These are phyloP conservation scores for Penicillium mononematosum DNA, from an alignment of 495 filamentous ascomycete genomes.

Conservation along the genomic window DNA sequence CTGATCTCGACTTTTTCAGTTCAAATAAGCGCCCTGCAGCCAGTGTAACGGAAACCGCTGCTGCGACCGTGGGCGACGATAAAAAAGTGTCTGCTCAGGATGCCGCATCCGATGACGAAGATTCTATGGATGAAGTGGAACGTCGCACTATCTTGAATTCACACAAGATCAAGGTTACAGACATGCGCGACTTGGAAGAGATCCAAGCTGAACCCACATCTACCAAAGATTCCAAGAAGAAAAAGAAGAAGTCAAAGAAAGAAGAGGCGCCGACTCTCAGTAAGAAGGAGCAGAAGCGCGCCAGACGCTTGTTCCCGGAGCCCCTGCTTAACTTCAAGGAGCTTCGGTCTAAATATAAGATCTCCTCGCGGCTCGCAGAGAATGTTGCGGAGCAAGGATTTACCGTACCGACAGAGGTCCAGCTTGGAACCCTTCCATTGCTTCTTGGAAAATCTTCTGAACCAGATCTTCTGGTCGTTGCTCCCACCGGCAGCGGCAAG, in stretches of 20 bases:
- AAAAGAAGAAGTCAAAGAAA: constrained; percentile 51
- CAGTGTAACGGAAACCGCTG: constrained; percentile 18
- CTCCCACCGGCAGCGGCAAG: constrained; percentile 97
- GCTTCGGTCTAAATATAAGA: constrained; percentile 63
- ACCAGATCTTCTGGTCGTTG: constrained; percentile 79
- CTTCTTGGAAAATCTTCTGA: constrained; percentile 54
- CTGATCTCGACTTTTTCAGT: constrained; percentile 43
- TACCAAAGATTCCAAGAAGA: constrained; percentile 51
- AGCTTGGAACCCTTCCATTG: constrained; percentile 80
- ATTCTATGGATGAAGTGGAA: constrained; percentile 58
- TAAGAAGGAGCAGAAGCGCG: constrained; percentile 55
- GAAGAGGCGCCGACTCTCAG: constrained; percentile 37
- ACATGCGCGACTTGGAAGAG: constrained; percentile 53
- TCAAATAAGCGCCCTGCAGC: constrained; percentile 28
- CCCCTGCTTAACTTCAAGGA: constrained; percentile 77
- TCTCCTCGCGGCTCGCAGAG: constrained; percentile 66
- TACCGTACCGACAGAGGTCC: constrained; percentile 84
- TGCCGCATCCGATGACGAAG: constrained; percentile 30
- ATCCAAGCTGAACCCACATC: constrained; percentile 35
- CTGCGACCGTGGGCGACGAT: constrained; percentile 21
- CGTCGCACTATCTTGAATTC: constrained; percentile 70
- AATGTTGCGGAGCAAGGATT: constrained; percentile 87
- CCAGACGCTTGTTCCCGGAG: constrained; percentile 62
- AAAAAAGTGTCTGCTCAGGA: constrained; percentile 19
- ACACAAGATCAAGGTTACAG: constrained; percentile 84